Percentiles rank a stretch among this genome's conserved stretches.
Evolutionary conservation across 345 rosid species (phyloP).

Genomic region (Lumnitzera racemosa): DNA sequence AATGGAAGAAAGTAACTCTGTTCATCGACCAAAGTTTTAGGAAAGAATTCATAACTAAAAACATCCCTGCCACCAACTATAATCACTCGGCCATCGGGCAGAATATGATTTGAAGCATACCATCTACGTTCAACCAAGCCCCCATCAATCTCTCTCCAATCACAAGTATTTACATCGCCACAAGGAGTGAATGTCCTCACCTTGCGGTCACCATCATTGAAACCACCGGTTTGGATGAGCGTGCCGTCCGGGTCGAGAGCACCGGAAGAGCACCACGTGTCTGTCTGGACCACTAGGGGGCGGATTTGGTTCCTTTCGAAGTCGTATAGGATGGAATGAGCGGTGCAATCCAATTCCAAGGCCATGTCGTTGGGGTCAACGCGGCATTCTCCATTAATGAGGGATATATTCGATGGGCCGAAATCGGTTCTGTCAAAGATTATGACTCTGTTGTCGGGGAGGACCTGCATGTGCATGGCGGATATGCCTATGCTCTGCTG

Average conservation of each 20-base stretch:
- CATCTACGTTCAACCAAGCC: slow-evolving; percentile 47
- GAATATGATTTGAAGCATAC: slow-evolving; percentile 71
- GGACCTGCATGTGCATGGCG: slow-evolving; percentile 87
- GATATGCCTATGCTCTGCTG: slow-evolving; percentile 65
- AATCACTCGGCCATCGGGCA: slow-evolving; percentile 70
- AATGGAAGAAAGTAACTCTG: slow-evolving; percentile 31
- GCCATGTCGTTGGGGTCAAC: slow-evolving; percentile 19
- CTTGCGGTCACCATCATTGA: slow-evolving; percentile 42
- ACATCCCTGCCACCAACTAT: slow-evolving; percentile 69
- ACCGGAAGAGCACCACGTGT: slow-evolving; percentile 92
- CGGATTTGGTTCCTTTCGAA: slow-evolving; percentile 46
- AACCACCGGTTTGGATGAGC: slow-evolving; percentile 78
- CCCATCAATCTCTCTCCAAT: slow-evolving; percentile 51
- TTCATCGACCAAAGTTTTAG: slow-evolving; percentile 25
- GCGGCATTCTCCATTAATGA: slow-evolving; percentile 48
- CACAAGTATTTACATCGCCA: slow-evolving; percentile 28
- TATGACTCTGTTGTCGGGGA: slow-evolving; percentile 50
- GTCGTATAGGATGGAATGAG: slow-evolving; percentile 71
- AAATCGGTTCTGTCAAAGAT: slow-evolving; percentile 79
- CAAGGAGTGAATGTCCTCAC: slow-evolving; percentile 53
- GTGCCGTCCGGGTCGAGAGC: slow-evolving; percentile 50
- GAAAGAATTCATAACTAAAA: slow-evolving; percentile 58
- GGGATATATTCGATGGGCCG: slow-evolving; percentile 62
- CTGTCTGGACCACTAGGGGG: slow-evolving; percentile 49
- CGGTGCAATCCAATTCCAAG: slow-evolving; percentile 50